Conservation (phyloP, 192 early-diverging fungal species). For the Helicostylum pulchrum region DNA sequence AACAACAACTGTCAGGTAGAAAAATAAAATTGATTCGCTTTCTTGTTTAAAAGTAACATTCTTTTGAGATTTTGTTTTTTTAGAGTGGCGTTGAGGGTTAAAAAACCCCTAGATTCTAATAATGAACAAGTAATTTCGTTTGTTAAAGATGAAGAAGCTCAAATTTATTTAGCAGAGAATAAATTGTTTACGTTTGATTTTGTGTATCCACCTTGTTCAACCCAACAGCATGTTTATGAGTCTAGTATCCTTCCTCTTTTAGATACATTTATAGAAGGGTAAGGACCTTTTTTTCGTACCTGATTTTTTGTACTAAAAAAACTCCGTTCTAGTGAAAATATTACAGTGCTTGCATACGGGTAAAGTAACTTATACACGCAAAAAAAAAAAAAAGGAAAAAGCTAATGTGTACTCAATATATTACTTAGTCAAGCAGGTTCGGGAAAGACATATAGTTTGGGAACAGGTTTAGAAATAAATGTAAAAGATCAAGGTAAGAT, state of each 20-base stretch:
- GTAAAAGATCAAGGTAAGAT: slow-evolving; percentile 5
- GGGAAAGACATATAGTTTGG: slow-evolving; percentile 96
- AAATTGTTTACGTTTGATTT: slow-evolving; percentile 66
- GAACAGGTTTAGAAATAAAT: slow-evolving; percentile 54
- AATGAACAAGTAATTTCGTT: slow-evolving; percentile 46
- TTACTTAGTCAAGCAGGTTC: slow-evolving; percentile 74
- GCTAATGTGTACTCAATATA: not conserved
- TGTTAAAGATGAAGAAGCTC: slow-evolving; percentile 50
- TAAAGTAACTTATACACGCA: slow-evolving; percentile 31
- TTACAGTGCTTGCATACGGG: slow-evolving; percentile 89
- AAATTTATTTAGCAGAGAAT: slow-evolving; percentile 55
- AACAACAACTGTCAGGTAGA: not conserved
- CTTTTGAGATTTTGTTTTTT: too few relatives aligned
- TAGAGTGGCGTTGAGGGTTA: slow-evolving; percentile 74
- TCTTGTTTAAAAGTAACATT: too few relatives aligned
- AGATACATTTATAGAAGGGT: slow-evolving; percentile 70
- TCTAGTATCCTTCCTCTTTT: slow-evolving; percentile 58
- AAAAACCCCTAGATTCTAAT: slow-evolving; percentile 64
- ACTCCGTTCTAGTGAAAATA: slow-evolving; percentile 63
- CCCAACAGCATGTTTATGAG: slow-evolving; percentile 60
- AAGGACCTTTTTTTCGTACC: slow-evolving; percentile 16
- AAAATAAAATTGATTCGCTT: too few relatives aligned
- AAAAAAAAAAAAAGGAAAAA: not conserved
- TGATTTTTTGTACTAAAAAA: not conserved
- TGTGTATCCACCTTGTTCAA: slow-evolving; percentile 54